These are phyloP conservation scores for Chrysoporthe deuterocubensis DNA, from an alignment of 2,329 filamentous ascomycete genomes.

Conservation along the genomic window DNA sequence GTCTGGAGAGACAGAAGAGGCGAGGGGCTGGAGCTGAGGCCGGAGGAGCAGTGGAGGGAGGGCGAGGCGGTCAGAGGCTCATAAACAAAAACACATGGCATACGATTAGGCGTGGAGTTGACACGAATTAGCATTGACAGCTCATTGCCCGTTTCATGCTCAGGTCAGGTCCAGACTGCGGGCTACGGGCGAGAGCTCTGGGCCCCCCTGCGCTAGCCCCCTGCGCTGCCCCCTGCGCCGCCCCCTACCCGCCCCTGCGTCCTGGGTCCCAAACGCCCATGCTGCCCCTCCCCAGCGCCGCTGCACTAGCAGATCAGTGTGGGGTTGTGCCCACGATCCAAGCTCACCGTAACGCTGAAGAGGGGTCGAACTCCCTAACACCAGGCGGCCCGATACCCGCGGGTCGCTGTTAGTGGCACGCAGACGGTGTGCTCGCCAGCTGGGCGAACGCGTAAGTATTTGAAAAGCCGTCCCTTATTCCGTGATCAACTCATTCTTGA, in stretches of 20 bases:
- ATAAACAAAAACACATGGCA: background rate
- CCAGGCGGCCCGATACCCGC: no score
- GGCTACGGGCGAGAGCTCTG: background rate
- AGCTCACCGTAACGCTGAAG: constrained; percentile 11
- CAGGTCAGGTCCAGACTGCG: background rate
- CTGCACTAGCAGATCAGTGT: background rate
- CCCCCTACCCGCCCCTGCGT: constrained; percentile 1
- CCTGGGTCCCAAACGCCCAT: background rate
- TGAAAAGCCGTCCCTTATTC: background rate
- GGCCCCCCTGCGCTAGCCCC: background rate
- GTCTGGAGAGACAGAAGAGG: background rate
- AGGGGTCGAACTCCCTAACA: constrained; percentile 3
- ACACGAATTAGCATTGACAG: constrained; percentile 4
- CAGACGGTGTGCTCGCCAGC: background rate
- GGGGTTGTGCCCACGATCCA: background rate
- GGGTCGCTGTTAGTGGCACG: background rate
- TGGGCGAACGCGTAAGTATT: background rate
- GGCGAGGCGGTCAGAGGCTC: constrained; percentile 8
- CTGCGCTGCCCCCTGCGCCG: background rate
- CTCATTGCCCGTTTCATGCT: constrained; percentile 9
- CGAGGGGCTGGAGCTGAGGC: background rate
- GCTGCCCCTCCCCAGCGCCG: constrained; percentile 1
- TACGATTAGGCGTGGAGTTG: background rate
- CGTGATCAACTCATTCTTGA: background rate
- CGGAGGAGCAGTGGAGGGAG: background rate